Evolutionary conservation across 495 filamentous ascomycete genomes (phyloP), one percentile per base, ranked within the genome.

Genomic region (Talaromyces stipitatus): DNA sequence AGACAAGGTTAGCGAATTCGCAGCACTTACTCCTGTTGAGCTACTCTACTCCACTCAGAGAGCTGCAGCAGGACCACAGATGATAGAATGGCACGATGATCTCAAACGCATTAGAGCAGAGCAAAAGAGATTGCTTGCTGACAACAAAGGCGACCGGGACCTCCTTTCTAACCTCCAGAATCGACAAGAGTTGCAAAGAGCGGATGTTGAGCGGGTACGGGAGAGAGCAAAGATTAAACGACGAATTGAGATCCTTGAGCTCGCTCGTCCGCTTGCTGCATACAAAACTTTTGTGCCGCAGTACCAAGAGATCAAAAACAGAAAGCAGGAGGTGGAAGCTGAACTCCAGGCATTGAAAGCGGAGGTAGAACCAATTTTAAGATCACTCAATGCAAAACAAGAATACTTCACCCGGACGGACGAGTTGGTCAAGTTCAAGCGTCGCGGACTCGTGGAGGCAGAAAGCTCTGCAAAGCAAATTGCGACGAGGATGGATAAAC

Each of bases 1-100:
- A 68, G 94, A 99, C 66, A 88, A 91, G 63, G 95, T 99, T 5
- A 89, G 90, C 23, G 91, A 96, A 60, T 99, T 99, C 65, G 90
- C 94, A 9, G 87, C 81, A 12, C 78, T 97, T 60, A 87, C 83
- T 6, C 88, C 91, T 0, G 75, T 91, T n/a, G 88, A 95, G n/a
- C 78, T 96, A 16, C 79, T 99, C 2, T 74, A 81, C 36, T 87
- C 91, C 50, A 99, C 94, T 0, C 85, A 94, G 57, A 80, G 88
- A 62, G 94, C 94, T 2, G 92, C 91, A 18, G 94, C 90, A 3
- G 83, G 88, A 0, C 78, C 84, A 24, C 73, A 91, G 14, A 92
- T 96, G 84, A 71, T 88, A 12, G 70, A 83, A n/a, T 88, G 82
- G 82, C 92, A 97, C 64, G 75, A 84, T 1, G 64, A 82, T 36